Conservation (phyloP, 1,284 basidiomycete genomes). For the Testicularia cyperi region DNA sequence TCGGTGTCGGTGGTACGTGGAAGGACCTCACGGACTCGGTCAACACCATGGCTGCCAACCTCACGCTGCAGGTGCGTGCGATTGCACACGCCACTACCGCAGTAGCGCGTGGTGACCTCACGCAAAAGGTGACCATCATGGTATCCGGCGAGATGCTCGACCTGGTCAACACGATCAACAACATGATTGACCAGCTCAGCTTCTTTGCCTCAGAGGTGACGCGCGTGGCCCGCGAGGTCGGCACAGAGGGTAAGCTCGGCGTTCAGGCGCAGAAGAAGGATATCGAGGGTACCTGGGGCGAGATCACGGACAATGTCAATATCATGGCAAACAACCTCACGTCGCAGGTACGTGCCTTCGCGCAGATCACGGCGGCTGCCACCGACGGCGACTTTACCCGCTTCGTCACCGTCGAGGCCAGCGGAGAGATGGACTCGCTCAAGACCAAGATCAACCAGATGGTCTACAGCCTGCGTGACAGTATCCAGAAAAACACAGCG, state of each 20-base stretch:
- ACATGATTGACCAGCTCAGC: constrained; percentile 66
- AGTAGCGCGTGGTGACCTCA: constrained; percentile 89
- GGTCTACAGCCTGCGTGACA: constrained; percentile 96
- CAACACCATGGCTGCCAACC: constrained; percentile 66
- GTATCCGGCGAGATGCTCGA: constrained; percentile 94
- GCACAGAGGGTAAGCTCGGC: constrained; percentile 92
- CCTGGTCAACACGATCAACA: constrained; percentile 72
- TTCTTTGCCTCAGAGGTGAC: constrained; percentile 94
- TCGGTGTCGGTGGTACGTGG: constrained; percentile 61
- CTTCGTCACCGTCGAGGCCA: constrained; percentile 98
- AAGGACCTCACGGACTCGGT: constrained; percentile 81
- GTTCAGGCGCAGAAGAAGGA: constrained; percentile 96
- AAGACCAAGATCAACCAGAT: constrained; percentile 99
- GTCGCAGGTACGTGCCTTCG: constrained; percentile 97
- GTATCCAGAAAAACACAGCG: constrained; percentile 97
- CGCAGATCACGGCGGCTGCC: constrained; percentile 96
- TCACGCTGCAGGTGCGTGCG: constrained; percentile 91
- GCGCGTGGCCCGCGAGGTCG: constrained; percentile 90
- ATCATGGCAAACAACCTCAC: constrained; percentile 76
- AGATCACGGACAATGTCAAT: constrained; percentile 79
- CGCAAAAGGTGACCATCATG: constrained; percentile 85
- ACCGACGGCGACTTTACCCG: constrained; percentile 98
- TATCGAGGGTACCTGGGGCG: constrained; percentile 96
- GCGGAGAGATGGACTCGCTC: constrained; percentile 97
- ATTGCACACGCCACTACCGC: constrained; percentile 94